phyloP scores from a whole-genome alignment of 2,329 filamentous ascomycete genomes.

The Reticulascus tulasneorum region DNA sequence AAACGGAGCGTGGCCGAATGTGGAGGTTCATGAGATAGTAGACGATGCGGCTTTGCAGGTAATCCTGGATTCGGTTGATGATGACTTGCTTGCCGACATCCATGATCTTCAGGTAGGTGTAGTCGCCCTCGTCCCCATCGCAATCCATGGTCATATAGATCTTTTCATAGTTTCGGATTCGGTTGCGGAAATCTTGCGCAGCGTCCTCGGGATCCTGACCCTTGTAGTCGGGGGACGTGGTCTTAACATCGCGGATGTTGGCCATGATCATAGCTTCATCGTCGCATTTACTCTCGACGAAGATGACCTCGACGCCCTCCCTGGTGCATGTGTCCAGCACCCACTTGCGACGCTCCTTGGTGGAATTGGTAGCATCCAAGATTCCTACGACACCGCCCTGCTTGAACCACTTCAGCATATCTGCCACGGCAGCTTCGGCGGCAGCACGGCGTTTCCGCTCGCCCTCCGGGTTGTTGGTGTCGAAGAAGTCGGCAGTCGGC shows the following conservation, averaged over 20 bases:
- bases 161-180: slow-evolving; percentile 96
- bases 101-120: slow-evolving; percentile 97
- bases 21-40: slow-evolving; percentile 99
- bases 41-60: slow-evolving; percentile 90
- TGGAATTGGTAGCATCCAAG: slow-evolving; percentile 94
- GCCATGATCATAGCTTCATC: slow-evolving; percentile 95
- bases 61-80: slow-evolving; percentile 96
- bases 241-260: slow-evolving; percentile 97
- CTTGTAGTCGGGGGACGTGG: slow-evolving; percentile 88
- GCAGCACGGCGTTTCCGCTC: slow-evolving; percentile 84
- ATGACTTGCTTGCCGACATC: slow-evolving; percentile 94
- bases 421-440: slow-evolving; percentile 83
- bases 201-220: slow-evolving; percentile 92
- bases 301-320: slow-evolving; percentile 83
- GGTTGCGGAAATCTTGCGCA: slow-evolving; percentile 85
- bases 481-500: slow-evolving; percentile 92
- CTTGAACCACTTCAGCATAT: slow-evolving; percentile 93
- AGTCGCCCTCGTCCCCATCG: slow-evolving; percentile 70
- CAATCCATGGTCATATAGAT: slow-evolving; percentile 92
- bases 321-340: slow-evolving; percentile 74
- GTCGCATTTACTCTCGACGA: slow-evolving; percentile 96
- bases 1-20: slow-evolving; percentile 93
- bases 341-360: slow-evolving; percentile 84
- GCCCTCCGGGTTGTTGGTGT: slow-evolving; percentile 82
- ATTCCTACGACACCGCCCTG: slow-evolving; percentile 81